Conservation (phyloP, 768 basidiomycete genomes). For the Melanogaster broomeanus region DNA sequence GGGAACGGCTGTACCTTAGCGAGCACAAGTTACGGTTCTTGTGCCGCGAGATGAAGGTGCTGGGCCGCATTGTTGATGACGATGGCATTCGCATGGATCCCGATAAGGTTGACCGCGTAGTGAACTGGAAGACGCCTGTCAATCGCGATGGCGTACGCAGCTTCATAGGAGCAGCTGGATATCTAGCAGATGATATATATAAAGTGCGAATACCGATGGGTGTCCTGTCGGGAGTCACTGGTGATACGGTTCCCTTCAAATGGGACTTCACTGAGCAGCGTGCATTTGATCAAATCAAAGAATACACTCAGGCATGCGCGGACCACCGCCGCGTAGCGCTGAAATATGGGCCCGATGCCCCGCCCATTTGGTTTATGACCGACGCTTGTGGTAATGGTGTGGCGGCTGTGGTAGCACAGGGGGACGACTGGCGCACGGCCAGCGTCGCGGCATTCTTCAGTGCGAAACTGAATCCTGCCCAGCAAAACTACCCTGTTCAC, state of each 20-base stretch:
- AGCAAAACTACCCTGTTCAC: conserved; percentile 43
- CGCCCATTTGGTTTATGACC: background rate
- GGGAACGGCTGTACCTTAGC: conserved; percentile 39
- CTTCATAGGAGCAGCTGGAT: background rate
- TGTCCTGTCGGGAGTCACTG: background rate
- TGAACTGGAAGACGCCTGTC: conserved; percentile 8
- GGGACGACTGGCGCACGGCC: background rate
- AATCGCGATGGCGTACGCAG: background rate
- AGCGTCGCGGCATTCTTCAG: conserved; percentile 3
- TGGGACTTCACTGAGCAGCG: background rate
- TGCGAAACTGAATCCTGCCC: conserved; percentile 33
- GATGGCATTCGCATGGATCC: conserved; percentile 45
- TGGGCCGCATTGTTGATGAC: conserved; percentile 38
- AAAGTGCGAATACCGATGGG: background rate
- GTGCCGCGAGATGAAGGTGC: conserved; percentile 25
- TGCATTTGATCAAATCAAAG: background rate
- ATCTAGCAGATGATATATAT: background rate
- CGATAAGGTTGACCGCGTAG: conserved; percentile 39
- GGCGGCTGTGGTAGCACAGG: background rate
- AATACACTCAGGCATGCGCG: background rate
- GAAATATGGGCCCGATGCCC: background rate
- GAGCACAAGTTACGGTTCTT: conserved; percentile 37
- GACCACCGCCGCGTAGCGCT: background rate
- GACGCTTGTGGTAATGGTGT: background rate
- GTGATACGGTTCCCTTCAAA: background rate